These are phyloP conservation scores for Aspergillus candidus DNA, from an alignment of 2,329 filamentous ascomycete genomes.

Conservation along the genomic window DNA sequence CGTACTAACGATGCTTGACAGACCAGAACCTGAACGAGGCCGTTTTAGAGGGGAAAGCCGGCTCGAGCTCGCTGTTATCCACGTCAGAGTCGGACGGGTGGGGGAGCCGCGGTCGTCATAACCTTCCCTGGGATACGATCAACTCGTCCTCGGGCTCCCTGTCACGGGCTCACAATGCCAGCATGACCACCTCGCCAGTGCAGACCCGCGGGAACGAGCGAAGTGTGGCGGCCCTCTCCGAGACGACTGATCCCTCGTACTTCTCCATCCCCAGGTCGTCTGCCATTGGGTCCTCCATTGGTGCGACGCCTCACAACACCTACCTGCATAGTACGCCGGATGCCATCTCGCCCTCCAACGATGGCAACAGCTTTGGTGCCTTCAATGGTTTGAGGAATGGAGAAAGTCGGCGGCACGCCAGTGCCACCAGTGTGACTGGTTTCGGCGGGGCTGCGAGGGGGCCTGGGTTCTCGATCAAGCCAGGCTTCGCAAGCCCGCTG, in stretches of 20 bases:
- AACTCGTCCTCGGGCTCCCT: constrained; percentile 43
- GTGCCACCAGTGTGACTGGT: constrained; percentile 25
- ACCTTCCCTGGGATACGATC: constrained; percentile 54
- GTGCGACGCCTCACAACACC: constrained; percentile 22
- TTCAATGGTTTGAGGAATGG: constrained; percentile 29
- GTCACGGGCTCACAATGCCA: constrained; percentile 40
- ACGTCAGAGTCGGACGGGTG: constrained; percentile 64
- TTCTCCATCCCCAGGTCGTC: constrained; percentile 43
- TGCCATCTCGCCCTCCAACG: constrained; percentile 29
- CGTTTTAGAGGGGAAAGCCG: constrained; percentile 53
- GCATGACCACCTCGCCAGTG: constrained; percentile 53
- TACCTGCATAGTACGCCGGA: constrained; percentile 31
- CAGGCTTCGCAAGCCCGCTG: constrained; percentile 23
- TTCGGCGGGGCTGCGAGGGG: constrained; percentile 27
- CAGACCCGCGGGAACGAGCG: constrained; percentile 48
- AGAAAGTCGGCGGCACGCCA: constrained; percentile 30
- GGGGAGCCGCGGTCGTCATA: constrained; percentile 39
- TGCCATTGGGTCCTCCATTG: constrained; percentile 35
- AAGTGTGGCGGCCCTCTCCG: constrained; percentile 33
- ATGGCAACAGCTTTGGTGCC: constrained; percentile 26
- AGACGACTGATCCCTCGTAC: constrained; percentile 42
- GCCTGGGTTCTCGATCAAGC: constrained; percentile 26
- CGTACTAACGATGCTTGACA: constrained; percentile 7
- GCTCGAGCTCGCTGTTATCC: constrained; percentile 62
- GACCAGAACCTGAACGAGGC: constrained; percentile 25